Base-by-base conservation (phyloP, 306 rosid genomes). In the Phaseolus lunatus region DNA sequence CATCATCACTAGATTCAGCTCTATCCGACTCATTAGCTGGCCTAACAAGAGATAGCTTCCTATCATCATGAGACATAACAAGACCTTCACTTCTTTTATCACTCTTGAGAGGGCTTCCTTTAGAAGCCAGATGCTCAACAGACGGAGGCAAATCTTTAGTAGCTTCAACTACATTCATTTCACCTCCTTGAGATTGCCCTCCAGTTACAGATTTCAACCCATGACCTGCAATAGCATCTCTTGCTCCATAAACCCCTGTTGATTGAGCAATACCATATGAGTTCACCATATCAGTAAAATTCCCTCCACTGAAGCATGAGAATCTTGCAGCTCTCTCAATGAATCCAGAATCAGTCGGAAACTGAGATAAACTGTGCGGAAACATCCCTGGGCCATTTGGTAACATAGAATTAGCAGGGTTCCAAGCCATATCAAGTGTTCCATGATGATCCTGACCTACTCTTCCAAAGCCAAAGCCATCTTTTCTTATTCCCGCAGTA, bases 241-340 rank as follows among this genome's bases (percentile, higher is more conserved):
- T 88, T 22, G 76, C 59, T 56, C 82, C 86, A 12, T 85, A 88
- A 49, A 81, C 70, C 54, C 82, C 73, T 70, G 78, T 72, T 37
- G 96, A 75, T 62, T 91, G 91, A 54, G 96, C 89, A 85, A 86
- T 62, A 53, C 74, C 85, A 70, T 87, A 96, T 22, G 94, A 76
- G 86, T 84, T 85, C 41, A 81, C 75, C 83, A 83, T 80, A 14
- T 87, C 96, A 48, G 79, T 78, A 19, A 89, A 86, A 84, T 71
- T 87, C 69, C 97, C 96, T 49, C 87, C 91, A 77, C 57, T 72
- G 66, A 96, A 96, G 87, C 97, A 92, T 3, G 98, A 90, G 52
- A 92, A 88, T 74, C 96, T 83, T 3, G 94, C 97, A 16, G 99
- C 99, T 23, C 97, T 87, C 85, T 96, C 99, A 8, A 96, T 89